These are phyloP conservation scores for Mortierella claussenii DNA, from an alignment of 192 early-diverging fungal genomes.

Conservation along the genomic window DNA sequence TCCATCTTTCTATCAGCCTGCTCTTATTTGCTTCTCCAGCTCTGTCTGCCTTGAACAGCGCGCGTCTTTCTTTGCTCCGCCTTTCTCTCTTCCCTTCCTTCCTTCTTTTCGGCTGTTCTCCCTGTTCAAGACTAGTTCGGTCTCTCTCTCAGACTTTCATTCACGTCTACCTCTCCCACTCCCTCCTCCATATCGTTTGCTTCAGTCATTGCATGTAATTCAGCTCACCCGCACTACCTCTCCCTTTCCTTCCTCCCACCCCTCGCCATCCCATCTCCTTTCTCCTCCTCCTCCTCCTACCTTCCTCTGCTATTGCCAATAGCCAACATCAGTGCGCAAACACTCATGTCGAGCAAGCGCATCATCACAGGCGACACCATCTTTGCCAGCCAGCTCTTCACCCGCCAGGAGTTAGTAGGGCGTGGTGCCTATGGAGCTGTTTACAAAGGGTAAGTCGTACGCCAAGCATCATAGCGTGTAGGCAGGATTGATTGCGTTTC, in stretches of 20 bases:
- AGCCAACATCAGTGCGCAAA: background rate
- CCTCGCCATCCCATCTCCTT: background rate
- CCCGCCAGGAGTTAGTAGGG: slow-evolving; percentile 65
- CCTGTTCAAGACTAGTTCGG: no score
- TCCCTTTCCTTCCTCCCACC: background rate
- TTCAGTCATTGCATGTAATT: slow-evolving; percentile 3
- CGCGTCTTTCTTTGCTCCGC: slow-evolving; percentile 1
- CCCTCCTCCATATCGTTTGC: no score
- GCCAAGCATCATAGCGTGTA: no score
- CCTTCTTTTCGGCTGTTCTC: background rate
- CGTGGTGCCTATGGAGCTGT: slow-evolving; percentile 78
- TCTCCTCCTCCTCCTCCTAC: background rate
- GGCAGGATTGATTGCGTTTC: no score
- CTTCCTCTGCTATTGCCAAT: no score
- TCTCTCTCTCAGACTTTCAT: background rate
- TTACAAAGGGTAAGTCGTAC: slow-evolving; percentile 69
- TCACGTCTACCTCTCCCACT: background rate
- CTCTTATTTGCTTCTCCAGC: no score
- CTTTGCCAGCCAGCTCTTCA: slow-evolving; percentile 61
- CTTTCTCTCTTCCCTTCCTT: background rate
- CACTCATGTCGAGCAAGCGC: slow-evolving; percentile 47
- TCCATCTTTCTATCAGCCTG: no score
- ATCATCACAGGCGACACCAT: slow-evolving; percentile 48
- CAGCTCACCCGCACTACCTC: background rate
- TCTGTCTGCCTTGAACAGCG: no score